These are phyloP conservation scores for Cadophora sp. DNA, from an alignment of 2,329 filamentous ascomycete genomes.

Conservation along the genomic window DNA sequence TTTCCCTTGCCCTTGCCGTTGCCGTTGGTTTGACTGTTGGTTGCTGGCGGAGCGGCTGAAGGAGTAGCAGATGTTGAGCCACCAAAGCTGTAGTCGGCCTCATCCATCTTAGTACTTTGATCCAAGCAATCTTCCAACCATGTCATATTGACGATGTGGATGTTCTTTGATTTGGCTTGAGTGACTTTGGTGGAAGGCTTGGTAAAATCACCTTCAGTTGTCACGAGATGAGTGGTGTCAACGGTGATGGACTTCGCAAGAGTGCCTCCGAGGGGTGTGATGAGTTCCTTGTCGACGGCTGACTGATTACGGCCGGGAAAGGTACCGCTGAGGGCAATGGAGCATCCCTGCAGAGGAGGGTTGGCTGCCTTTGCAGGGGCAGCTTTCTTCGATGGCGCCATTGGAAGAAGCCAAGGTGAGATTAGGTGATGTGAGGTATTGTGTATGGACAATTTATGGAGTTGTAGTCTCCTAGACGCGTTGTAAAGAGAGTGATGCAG, in stretches of 20 bases:
- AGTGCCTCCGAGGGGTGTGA: conserved; percentile 54
- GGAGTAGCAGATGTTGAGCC: conserved; percentile 22
- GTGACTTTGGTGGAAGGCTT: conserved; percentile 55
- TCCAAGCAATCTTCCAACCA: conserved; percentile 68
- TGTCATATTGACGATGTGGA: conserved; percentile 62
- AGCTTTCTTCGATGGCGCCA: conserved; percentile 16
- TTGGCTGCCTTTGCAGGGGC: neutral
- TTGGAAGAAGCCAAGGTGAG: neutral
- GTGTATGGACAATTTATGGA: neutral
- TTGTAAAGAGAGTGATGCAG: neutral
- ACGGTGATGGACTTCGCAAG: conserved; percentile 55
- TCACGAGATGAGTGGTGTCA: conserved; percentile 62
- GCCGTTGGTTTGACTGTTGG: conserved; percentile 6
- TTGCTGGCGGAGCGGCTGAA: conserved; percentile 1
- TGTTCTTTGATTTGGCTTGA: conserved; percentile 49
- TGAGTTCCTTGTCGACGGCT: conserved; percentile 43
- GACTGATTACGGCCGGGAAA: conserved; percentile 61
- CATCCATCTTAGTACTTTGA: conserved; percentile 48
- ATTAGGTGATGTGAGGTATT: too few species aligned
- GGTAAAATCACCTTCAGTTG: conserved; percentile 58
- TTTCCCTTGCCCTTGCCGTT: conserved; percentile 24
- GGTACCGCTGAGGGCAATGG: conserved; percentile 65
- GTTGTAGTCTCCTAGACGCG: neutral
- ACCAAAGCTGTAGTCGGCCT: conserved; percentile 42
- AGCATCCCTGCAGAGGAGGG: conserved; percentile 53